A percentile compares a stretch with the other conserved stretches of the same genome.
phyloP scores from a whole-genome alignment of 1,139 yeast genomes.

The Hansenula lynferdii region DNA sequence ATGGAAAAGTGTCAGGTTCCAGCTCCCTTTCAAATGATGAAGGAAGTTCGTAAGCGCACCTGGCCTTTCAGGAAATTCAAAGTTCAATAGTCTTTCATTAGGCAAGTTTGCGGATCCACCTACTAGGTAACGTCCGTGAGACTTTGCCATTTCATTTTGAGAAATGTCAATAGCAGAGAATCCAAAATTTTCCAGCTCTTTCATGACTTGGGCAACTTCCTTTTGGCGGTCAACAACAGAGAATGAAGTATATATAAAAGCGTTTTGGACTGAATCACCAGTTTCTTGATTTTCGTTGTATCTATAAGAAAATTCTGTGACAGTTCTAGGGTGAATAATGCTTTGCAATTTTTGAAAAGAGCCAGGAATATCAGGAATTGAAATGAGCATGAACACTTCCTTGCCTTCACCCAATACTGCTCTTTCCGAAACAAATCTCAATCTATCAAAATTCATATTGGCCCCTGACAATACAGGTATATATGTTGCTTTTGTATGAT shows the following conservation, averaged over 20 bases:
- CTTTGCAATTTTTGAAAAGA: constrained; percentile 74
- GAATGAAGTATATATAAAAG: constrained; percentile 85
- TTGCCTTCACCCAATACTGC: constrained; percentile 97
- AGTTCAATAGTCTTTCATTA: constrained; percentile 73
- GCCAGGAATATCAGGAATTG: constrained; percentile 91
- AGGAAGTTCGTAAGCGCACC: constrained; percentile 86
- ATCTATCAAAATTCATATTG: constrained; percentile 94
- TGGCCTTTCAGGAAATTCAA: constrained; percentile 97
- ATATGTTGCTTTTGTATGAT: constrained; percentile 69
- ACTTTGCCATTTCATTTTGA: constrained; percentile 89
- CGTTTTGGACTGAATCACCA: constrained; percentile 36
- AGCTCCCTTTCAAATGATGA: constrained; percentile 61
- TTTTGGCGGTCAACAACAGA: constrained; percentile 68
- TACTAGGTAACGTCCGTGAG: constrained; percentile 92
- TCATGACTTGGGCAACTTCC: constrained; percentile 42
- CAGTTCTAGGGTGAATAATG: constrained; percentile 77
- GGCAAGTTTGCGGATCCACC: constrained; percentile 76
- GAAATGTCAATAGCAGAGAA: constrained; percentile 81
- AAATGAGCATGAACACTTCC: constrained; percentile 86
- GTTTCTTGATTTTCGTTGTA: constrained; percentile 36
- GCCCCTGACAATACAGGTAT: constrained; percentile 93
- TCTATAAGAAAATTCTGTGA: constrained; percentile 93
- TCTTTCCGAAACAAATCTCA: constrained; percentile 96
- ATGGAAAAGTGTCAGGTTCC: constrained; percentile 94
- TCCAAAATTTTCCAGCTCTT: constrained; percentile 39